Percentiles rank a stretch among this genome's conserved stretches.
Conservation (phyloP, 2,329 filamentous ascomycete genomes). For the Cryphonectria japonica region DNA sequence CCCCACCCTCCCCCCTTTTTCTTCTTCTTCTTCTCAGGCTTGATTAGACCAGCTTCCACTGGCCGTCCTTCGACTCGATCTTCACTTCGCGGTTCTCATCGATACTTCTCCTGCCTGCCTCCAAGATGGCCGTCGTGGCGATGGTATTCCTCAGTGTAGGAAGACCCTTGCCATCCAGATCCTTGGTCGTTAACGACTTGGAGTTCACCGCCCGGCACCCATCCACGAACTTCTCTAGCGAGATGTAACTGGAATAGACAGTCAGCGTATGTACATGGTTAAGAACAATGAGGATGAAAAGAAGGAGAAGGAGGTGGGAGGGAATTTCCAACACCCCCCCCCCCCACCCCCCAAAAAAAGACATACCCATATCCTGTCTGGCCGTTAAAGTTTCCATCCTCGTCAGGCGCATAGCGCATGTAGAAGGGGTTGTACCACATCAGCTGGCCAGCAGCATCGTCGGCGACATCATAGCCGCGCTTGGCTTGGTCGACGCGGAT, state of each 20-base stretch:
- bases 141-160: constrained; percentile 89
- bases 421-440: constrained; percentile 95
- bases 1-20: not conserved
- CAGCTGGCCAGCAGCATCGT: constrained; percentile 71
- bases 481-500: constrained; percentile 91
- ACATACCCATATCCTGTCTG: constrained; percentile 78
- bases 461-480: constrained; percentile 92
- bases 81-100: constrained; percentile 80
- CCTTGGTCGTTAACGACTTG: constrained; percentile 70
- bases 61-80: constrained; percentile 68
- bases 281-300: too few relatives aligned
- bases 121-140: constrained; percentile 87
- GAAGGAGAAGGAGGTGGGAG: not conserved
- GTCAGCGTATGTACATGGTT: not conserved
- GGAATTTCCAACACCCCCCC: too few relatives aligned
- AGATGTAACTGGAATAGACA: constrained; percentile 64
- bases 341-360: not conserved
- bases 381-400: constrained; percentile 91
- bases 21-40: too few relatives aligned
- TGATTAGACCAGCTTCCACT: constrained; percentile 66
- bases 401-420: constrained; percentile 92
- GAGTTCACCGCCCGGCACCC: constrained; percentile 79
- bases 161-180: constrained; percentile 78
- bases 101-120: constrained; percentile 82
- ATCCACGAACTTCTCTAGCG: constrained; percentile 95